Base-by-base conservation (phyloP, 208 protist species). In the Leishmania guyanensis region DNA sequence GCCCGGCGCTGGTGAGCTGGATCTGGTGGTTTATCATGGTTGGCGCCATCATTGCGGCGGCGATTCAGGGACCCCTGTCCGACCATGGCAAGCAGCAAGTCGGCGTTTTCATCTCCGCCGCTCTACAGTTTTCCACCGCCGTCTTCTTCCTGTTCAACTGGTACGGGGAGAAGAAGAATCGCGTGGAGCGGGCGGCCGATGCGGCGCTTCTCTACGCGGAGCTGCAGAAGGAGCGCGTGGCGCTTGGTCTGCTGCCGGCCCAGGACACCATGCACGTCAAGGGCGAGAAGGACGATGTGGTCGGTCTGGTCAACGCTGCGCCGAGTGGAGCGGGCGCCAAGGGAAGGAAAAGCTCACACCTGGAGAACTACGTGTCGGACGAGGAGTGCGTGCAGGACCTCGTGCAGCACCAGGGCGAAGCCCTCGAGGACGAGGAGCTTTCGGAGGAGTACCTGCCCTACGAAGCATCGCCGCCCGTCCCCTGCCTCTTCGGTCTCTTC, bases 151-250 rank as follows among this genome's bases (percentile, higher is more conserved):
- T 91, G 29, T 89, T 92, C 70, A 96, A 96, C 86, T 88, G 81
- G 88, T 91, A 91, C 79, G 92, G 84, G 8, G 92, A 96, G 91
- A 70, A 85, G 69, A 82, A 33, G 64, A 94, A 96, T 79, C 83
- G 80, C 46, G 85, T 85, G 60, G 89, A 94, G 62, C 91, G 89
- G 72, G 39, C 53, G 39, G 82, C 89, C 50, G 90, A 94, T 70
- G 75, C 65, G 26, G 33, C 81, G 78, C 73, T 89, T 20, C 66
- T 87, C 16, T 84, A 85, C 70, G 74, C 76, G 54, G 79, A 89
- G 66, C 4, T 80, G 50, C 73, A 79, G 81, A 81, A 88, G 75
- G 84, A 89, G 71, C 77, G 81, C 48, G 74, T 84, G 78, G 70
- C 72, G 9, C 76, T 85, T 2, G 84, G 72, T 22, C 71, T 83